phyloP scores from a whole-genome alignment of 2,329 filamentous ascomycete species.

The Xylaria sp. region DNA sequence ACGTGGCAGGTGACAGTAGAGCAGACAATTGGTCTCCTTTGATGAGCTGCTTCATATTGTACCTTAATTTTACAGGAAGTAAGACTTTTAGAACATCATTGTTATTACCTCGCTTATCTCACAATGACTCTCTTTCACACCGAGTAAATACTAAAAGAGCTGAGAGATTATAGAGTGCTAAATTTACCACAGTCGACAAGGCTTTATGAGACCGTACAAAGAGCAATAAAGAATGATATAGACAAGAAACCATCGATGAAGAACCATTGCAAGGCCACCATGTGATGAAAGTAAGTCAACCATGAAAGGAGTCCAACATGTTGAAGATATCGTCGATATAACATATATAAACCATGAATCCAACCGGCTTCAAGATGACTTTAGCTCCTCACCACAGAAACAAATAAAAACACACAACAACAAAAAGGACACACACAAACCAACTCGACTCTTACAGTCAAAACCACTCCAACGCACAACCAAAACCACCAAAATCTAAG shows the following conservation, averaged over 20 bases:
- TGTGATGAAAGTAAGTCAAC: not conserved
- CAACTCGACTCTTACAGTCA: not conserved
- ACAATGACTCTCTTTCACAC: not conserved
- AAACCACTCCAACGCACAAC: not conserved
- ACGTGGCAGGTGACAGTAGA: not conserved
- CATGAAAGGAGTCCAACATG: not conserved
- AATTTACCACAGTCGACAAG: constrained; percentile 10
- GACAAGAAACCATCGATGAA: not conserved
- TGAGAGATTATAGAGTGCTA: not conserved
- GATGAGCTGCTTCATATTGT: not conserved
- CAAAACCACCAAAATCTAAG: not conserved
- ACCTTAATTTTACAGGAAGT: not conserved
- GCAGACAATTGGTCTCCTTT: not conserved
- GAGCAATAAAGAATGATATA: not conserved
- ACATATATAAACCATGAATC: not conserved
- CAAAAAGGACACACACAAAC: not conserved
- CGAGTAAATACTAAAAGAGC: not conserved
- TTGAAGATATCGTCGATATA: not conserved
- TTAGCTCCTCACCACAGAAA: not conserved
- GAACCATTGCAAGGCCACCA: not conserved
- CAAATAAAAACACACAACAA: not conserved
- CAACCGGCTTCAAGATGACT: not conserved
- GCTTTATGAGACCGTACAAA: not conserved
- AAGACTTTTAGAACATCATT: not conserved
- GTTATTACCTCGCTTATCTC: not conserved